These are phyloP conservation scores for Exophiala oligosperma DNA, from an alignment of 2,329 filamentous ascomycete species.

Conservation along the genomic window DNA sequence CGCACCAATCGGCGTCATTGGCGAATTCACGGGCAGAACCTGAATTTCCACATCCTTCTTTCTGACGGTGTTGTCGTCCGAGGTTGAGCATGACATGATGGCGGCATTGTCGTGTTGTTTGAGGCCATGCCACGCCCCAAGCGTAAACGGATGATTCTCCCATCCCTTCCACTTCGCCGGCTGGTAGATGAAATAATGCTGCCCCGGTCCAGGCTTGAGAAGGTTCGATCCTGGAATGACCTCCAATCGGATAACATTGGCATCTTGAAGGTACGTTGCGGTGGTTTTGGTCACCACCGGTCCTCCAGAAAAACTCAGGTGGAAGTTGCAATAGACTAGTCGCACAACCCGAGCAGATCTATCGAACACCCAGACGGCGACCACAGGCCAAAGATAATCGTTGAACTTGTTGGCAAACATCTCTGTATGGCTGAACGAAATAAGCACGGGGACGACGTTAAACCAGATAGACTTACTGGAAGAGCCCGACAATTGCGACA, in stretches of 20 bases:
- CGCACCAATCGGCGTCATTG: neutral
- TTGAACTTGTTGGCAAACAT: slow-evolving; percentile 52
- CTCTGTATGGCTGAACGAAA: slow-evolving; percentile 43
- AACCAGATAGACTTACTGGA: neutral
- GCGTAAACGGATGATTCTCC: slow-evolving; percentile 54
- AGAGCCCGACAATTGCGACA: neutral
- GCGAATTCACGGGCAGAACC: neutral
- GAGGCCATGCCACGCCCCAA: slow-evolving; percentile 34
- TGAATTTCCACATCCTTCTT: neutral
- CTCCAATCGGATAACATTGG: slow-evolving; percentile 49
- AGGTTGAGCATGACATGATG: neutral
- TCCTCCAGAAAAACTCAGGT: slow-evolving; percentile 32
- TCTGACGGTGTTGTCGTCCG: neutral
- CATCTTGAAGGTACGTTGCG: slow-evolving; percentile 44
- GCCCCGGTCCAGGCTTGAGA: slow-evolving; percentile 43
- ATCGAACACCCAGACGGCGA: slow-evolving; percentile 51
- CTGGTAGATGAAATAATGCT: slow-evolving; percentile 53
- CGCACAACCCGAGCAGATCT: slow-evolving; percentile 43
- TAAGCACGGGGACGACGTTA: neutral
- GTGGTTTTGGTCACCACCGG: slow-evolving; percentile 37
- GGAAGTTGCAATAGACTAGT: slow-evolving; percentile 45
- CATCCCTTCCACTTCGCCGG: slow-evolving; percentile 46
- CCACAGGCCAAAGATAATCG: slow-evolving; percentile 51
- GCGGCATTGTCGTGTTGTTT: neutral
- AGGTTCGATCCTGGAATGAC: slow-evolving; percentile 37